Evolutionary conservation across 805 yeast species (phyloP).

Genomic region (Hanseniaspora pseudoguilliermondii): DNA sequence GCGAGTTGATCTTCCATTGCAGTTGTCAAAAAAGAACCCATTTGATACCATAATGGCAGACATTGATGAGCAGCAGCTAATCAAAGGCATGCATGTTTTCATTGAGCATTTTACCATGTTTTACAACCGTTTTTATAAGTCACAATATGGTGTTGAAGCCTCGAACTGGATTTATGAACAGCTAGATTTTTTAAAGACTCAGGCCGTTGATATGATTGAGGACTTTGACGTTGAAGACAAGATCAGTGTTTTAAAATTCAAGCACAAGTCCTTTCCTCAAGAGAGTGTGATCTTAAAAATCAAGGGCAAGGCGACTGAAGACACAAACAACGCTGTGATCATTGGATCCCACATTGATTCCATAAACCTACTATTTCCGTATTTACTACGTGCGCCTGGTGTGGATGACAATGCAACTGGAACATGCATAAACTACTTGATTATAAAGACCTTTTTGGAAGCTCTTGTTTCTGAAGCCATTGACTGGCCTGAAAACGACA

Average conservation of each 20-base stretch:
- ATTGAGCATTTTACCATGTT: slow-evolving; percentile 57
- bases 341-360: slow-evolving; percentile 89
- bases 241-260: slow-evolving; percentile 29
- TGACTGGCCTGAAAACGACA: slow-evolving; percentile 46
- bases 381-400: slow-evolving; percentile 66
- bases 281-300: slow-evolving; percentile 59
- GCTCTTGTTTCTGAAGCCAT: slow-evolving; percentile 12
- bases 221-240: background rate
- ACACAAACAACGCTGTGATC: slow-evolving; percentile 41
- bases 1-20: background rate
- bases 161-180: slow-evolving; percentile 50
- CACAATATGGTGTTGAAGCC: slow-evolving; percentile 55
- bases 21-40: background rate
- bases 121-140: slow-evolving; percentile 63
- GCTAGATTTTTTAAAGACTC: slow-evolving; percentile 27
- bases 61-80: background rate
- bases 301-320: slow-evolving; percentile 35
- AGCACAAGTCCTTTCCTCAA: slow-evolving; percentile 66
- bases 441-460: slow-evolving; percentile 48
- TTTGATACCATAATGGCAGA: background rate
- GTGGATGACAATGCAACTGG: slow-evolving; percentile 95
- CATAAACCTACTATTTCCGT: slow-evolving; percentile 59
- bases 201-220: background rate
- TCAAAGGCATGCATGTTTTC: slow-evolving; percentile 33
- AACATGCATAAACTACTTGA: slow-evolving; percentile 63